Conservation (phyloP, 225 moss, liverwort and hornwort species). For the Takakia lepidozioides region DNA sequence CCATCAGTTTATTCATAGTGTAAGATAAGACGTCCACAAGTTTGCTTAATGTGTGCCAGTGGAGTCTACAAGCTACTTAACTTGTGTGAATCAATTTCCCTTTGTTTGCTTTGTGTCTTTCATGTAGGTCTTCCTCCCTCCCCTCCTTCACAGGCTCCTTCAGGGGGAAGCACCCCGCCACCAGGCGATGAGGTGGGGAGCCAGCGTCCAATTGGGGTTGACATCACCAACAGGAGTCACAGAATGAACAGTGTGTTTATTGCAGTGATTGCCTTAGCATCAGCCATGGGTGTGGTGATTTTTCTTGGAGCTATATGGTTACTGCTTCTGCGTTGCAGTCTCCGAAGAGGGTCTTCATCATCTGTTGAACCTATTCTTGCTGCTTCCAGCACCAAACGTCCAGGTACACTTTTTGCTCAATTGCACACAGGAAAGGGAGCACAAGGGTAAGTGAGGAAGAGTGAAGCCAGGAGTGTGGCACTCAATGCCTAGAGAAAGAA, state of each 20-base stretch:
- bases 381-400: constrained; percentile 21
- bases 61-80: too few species aligned
- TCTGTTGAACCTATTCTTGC: constrained; percentile 24
- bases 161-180: constrained; percentile 24
- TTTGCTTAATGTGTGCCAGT: too few species aligned
- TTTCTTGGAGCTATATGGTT: constrained; percentile 62
- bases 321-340: constrained; percentile 32
- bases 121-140: constrained; percentile 49
- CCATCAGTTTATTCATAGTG: too few species aligned
- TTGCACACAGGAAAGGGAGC: background rate
- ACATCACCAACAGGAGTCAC: constrained; percentile 23
- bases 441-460: background rate
- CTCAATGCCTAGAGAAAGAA: background rate
- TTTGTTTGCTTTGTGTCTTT: too few species aligned
- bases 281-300: constrained; percentile 51
- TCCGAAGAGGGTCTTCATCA: constrained; percentile 16
- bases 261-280: constrained; percentile 60
- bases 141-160: constrained; percentile 51
- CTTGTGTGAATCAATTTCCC: too few species aligned
- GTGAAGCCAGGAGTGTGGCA: background rate
- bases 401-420: constrained; percentile 18
- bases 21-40: too few species aligned
- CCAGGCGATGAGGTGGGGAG: constrained; percentile 26
- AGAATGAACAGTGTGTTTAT: constrained; percentile 43
- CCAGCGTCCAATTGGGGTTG: constrained; percentile 48